These are phyloP conservation scores for Scedosporium dehoogii DNA, from an alignment of 2,329 filamentous ascomycete genomes.

Conservation along the genomic window DNA sequence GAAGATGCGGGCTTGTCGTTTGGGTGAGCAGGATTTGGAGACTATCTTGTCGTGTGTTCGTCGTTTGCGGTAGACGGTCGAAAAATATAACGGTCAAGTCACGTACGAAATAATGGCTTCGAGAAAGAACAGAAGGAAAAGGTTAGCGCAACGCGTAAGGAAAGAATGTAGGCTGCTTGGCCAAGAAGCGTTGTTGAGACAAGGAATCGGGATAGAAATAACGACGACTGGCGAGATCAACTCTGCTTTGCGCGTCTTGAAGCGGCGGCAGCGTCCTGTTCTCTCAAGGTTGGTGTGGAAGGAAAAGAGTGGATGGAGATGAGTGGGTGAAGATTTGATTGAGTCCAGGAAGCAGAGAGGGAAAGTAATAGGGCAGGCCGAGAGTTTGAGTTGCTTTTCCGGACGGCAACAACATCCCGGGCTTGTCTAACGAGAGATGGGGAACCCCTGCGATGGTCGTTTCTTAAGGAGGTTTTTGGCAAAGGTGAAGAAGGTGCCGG, in stretches of 20 bases:
- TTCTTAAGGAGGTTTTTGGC: neutral
- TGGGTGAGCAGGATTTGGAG: no score
- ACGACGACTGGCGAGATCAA: neutral
- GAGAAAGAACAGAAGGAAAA: neutral
- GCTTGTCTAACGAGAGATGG: neutral
- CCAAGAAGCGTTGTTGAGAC: neutral
- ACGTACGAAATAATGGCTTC: neutral
- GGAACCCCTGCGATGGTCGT: neutral
- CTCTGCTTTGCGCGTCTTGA: neutral
- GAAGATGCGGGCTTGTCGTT: no score
- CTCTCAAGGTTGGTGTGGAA: neutral
- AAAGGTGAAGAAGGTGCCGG: neutral
- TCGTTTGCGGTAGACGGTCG: neutral
- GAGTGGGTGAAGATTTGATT: neutral
- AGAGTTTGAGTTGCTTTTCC: neutral
- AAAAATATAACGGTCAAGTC: neutral
- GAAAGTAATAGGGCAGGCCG: neutral
- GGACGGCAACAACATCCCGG: neutral
- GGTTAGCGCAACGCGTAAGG: neutral
- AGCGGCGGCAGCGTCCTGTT: neutral
- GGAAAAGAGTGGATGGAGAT: neutral
- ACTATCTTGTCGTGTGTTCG: neutral
- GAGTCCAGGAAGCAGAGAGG: neutral
- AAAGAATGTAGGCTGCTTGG: neutral
- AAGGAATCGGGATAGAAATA: neutral